A percentile compares a stretch with the other conserved stretches of the same genome.
phyloP scores from a whole-genome alignment of 2,329 filamentous ascomycete species.

The Penicillium sp. region DNA sequence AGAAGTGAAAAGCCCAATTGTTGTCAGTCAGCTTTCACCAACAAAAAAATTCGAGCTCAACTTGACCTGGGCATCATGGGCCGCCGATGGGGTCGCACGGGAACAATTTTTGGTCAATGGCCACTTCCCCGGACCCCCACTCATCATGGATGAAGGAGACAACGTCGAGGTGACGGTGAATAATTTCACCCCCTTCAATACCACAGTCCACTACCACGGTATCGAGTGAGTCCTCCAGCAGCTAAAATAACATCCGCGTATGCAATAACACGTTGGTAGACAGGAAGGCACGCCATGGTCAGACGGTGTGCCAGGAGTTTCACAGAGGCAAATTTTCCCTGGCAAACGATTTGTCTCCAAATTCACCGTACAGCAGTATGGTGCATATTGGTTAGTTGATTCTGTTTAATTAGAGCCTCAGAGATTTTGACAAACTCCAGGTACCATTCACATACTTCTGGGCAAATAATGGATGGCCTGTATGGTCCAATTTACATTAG shows the following conservation, averaged over 20 bases:
- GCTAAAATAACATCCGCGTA: not conserved
- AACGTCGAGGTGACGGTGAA: conserved; percentile 27
- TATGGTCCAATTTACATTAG: conserved; percentile 49
- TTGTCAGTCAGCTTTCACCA: not conserved
- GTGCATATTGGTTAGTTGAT: conserved; percentile 12
- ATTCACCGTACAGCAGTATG: conserved; percentile 36
- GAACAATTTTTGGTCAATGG: conserved; percentile 30
- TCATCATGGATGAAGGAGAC: conserved; percentile 29
- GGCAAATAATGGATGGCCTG: conserved; percentile 61
- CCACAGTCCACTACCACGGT: conserved; percentile 18
- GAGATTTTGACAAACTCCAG: not conserved
- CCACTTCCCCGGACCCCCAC: conserved; percentile 32
- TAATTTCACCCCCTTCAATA: conserved; percentile 14
- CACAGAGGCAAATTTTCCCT: conserved; percentile 55
- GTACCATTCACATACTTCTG: conserved; percentile 54
- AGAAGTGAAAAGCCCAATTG: not conserved
- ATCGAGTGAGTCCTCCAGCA: not conserved
- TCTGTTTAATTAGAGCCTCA: not conserved
- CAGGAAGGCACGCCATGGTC: conserved; percentile 53
- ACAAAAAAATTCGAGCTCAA: conserved; percentile 22
- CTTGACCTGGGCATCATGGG: conserved; percentile 34
- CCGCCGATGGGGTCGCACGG: conserved; percentile 30
- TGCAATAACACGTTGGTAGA: not conserved
- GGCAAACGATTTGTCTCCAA: conserved; percentile 52
- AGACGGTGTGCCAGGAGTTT: conserved; percentile 60